Percentiles rank a stretch among this genome's conserved stretches.
Conservation (phyloP, 495 filamentous ascomycete species). For the Aspergillus wentii region DNA sequence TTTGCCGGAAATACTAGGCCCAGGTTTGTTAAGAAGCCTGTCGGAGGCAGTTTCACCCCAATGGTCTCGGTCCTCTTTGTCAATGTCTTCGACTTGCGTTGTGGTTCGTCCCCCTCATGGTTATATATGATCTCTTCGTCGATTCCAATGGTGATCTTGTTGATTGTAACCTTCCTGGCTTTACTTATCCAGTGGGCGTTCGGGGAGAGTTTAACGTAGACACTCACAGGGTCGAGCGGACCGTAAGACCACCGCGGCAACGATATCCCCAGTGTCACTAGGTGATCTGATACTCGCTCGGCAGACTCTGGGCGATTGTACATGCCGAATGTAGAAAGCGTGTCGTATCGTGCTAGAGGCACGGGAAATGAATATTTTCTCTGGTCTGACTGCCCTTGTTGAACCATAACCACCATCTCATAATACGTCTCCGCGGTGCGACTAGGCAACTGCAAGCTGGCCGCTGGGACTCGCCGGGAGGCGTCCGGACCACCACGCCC, state of each 20-base stretch:
- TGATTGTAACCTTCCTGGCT: constrained; percentile 87
- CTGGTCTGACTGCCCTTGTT: constrained; percentile 80
- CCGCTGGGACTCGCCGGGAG: constrained; percentile 83
- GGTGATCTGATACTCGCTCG: constrained; percentile 78
- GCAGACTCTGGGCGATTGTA: constrained; percentile 92
- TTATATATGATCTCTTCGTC: constrained; percentile 98
- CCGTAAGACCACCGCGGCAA: constrained; percentile 96
- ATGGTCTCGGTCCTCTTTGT: constrained; percentile 79
- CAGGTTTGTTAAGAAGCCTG: constrained; percentile 86
- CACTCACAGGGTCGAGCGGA: constrained; percentile 88
- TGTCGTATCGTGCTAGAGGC: constrained; percentile 89
- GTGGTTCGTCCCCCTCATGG: constrained; percentile 95
- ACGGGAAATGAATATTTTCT: constrained; percentile 90
- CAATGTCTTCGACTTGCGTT: constrained; percentile 80
- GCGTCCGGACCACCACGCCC: constrained; percentile 84
- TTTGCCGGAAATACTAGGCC: constrained; percentile 88
- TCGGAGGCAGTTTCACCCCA: constrained; percentile 75
- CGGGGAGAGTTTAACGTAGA: constrained; percentile 88
- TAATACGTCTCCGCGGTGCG: constrained; percentile 94
- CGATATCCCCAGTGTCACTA: constrained; percentile 87
- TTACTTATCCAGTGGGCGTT: constrained; percentile 89
- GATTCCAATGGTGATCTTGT: constrained; percentile 87
- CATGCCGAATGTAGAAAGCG: constrained; percentile 97
- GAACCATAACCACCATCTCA: constrained; percentile 92
- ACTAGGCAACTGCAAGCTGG: constrained; percentile 84